Evolutionary conservation across 371 early-diverging fungal species (phyloP), one percentile per base, ranked within the genome.

Genomic region (Globomyces sp.): DNA sequence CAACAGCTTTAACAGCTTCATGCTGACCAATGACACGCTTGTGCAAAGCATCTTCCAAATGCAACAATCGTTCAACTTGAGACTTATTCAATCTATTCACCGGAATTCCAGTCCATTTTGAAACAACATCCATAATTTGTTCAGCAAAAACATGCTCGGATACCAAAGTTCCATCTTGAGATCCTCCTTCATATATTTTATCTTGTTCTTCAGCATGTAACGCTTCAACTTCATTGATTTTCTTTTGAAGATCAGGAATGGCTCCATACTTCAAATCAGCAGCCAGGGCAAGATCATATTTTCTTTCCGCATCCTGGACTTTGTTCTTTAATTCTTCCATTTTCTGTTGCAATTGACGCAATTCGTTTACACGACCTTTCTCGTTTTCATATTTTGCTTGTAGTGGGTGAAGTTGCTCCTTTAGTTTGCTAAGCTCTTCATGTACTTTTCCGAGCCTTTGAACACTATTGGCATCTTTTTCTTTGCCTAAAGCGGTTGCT

Each of bases 401-500:
- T 63, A 98, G 79, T 4, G 98, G 98, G 65, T 86, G 84, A 41
- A 98, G 78, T 71, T 94, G 86, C 65, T 95, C 97, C 34, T 88
- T 57, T 34, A 97, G 77, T 44, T 80, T 82, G 0, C 88, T 75
- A 77, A 97, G 90, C 71, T 96, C 94, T 68, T 90, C 88, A 37
- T 87, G 82, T 39, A 94, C 93, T 63, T 86, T 83, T 36, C 78
- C 71, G 11, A 95, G 80, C 8, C 97, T 89, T 51, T 87, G 86
- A 58, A 89, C 82, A 9, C 81, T 77, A 13, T 86, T 86, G 52
- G 85, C 78, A 74, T 92, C 92, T 79, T 93, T 92, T 71, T 98
- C 98, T 79, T 95, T 95, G 57, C 83, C 80, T 46, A 98, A 77
- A 0, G 98, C 98, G 13, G 91, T 92, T 51, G 90, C 92, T 77